A percentile compares a stretch with the other conserved stretches of the same genome.
These are phyloP conservation scores for Pseudogymnoascus sp. DNA, from an alignment of 2,329 filamentous ascomycete species.

Conservation along the genomic window DNA sequence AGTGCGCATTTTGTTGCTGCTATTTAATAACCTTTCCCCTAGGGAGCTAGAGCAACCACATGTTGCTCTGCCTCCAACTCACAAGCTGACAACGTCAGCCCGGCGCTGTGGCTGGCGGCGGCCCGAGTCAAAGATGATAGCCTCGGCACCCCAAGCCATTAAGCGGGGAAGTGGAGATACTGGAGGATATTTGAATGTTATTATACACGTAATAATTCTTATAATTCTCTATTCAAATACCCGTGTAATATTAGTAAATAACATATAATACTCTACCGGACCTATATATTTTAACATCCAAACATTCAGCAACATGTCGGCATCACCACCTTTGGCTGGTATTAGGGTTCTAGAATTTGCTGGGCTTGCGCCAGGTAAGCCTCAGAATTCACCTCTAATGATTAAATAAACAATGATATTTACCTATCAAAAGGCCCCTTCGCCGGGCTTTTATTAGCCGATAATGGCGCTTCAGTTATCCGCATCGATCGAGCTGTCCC, in stretches of 20 bases:
- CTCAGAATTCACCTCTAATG: not conserved
- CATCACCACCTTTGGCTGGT: slow-evolving; percentile 40
- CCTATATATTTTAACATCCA: not conserved
- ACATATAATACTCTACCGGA: not conserved
- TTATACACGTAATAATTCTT: not conserved
- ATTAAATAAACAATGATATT: slow-evolving; percentile 1
- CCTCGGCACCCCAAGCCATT: not conserved
- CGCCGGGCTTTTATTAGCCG: slow-evolving; percentile 77
- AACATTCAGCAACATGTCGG: slow-evolving; percentile 15
- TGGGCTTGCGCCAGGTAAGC: slow-evolving; percentile 48
- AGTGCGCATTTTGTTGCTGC: not conserved
- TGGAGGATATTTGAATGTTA: not conserved
- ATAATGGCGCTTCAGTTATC: slow-evolving; percentile 80
- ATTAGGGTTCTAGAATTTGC: slow-evolving; percentile 59
- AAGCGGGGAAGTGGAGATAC: not conserved
- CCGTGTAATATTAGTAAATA: not conserved
- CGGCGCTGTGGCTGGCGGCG: not conserved
- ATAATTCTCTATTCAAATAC: not conserved
- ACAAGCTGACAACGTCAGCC: not conserved
- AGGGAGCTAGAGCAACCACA: not conserved
- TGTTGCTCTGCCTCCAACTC: not conserved
- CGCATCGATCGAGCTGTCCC: slow-evolving; percentile 65
- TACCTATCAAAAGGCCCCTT: slow-evolving; percentile 59
- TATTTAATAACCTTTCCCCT: not conserved
- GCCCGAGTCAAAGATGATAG: not conserved